Percentiles rank a stretch among this genome's conserved stretches.
Conservation (phyloP, 2,329 filamentous ascomycete genomes). For the Ascochyta koolunga region DNA sequence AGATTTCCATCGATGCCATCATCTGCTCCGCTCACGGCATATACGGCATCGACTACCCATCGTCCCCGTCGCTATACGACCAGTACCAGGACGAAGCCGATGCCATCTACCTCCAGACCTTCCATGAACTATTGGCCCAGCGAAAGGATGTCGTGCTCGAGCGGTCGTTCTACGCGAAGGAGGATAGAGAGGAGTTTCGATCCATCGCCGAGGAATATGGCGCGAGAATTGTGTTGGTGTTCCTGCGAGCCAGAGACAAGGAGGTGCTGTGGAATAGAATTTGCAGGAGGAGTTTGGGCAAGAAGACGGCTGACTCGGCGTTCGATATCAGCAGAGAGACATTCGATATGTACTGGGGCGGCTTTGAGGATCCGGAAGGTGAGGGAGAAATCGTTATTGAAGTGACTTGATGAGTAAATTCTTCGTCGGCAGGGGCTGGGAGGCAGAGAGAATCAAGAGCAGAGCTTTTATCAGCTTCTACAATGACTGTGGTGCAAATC, state of each 20-base stretch:
- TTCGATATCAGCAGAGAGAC: constrained; percentile 15
- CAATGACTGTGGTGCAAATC: neutral
- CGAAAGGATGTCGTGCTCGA: constrained; percentile 15
- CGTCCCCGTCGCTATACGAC: constrained; percentile 2
- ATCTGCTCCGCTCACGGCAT: constrained; percentile 12
- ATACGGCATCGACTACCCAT: constrained; percentile 19
- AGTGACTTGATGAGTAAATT: neutral
- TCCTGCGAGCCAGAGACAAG: constrained; percentile 13
- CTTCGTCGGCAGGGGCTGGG: too few relatives aligned
- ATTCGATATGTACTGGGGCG: constrained; percentile 18
- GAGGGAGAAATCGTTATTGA: constrained; percentile 15
- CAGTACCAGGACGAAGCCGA: constrained; percentile 15
- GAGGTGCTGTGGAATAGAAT: constrained; percentile 16
- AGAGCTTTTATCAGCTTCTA: neutral
- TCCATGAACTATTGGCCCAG: neutral
- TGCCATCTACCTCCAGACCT: constrained; percentile 2
- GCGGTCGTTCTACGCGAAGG: constrained; percentile 19
- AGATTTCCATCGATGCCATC: constrained; percentile 17
- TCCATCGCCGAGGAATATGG: constrained; percentile 9
- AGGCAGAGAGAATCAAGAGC: neutral
- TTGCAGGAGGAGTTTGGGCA: constrained; percentile 1
- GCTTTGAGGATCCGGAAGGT: constrained; percentile 16
- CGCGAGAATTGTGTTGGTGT: constrained; percentile 15
- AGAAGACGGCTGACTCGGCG: constrained; percentile 16
- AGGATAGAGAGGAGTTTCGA: constrained; percentile 13